Evolutionary conservation across 2,329 filamentous ascomycete genomes (phyloP).

Genomic region (Akanthomyces lecanii): DNA sequence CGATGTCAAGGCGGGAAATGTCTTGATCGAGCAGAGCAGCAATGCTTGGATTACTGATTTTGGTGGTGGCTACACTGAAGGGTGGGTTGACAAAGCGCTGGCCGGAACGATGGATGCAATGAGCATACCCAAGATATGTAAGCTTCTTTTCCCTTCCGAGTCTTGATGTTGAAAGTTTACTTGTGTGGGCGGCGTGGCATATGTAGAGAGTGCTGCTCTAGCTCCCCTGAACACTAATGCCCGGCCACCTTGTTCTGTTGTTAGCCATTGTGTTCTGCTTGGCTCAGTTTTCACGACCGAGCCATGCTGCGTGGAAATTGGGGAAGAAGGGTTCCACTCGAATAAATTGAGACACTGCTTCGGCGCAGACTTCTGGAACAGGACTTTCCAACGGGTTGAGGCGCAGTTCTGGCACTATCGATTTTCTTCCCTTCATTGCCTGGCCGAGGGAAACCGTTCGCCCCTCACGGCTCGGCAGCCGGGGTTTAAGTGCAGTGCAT

Average conservation of each 20-base stretch:
- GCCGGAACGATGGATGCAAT: neutral
- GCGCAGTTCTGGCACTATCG: neutral
- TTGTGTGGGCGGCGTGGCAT: too few species aligned
- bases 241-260: too few species aligned
- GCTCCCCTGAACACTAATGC: too few species aligned
- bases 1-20: slow-evolving; percentile 20
- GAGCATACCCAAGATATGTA: slow-evolving; percentile 1
- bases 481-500: neutral
- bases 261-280: too few species aligned
- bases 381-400: neutral
- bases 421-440: neutral
- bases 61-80: slow-evolving; percentile 26
- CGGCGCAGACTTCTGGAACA: neutral
- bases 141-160: neutral
- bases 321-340: too few species aligned
- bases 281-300: too few species aligned
- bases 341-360: neutral
- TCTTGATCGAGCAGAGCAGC: slow-evolving; percentile 27
- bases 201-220: too few species aligned
- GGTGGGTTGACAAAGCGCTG: slow-evolving; percentile 24
- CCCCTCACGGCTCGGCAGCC: neutral
- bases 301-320: too few species aligned
- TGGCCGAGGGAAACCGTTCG: too few species aligned
- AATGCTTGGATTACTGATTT: slow-evolving; percentile 31
- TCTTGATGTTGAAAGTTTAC: too few species aligned